phyloP scores from a whole-genome alignment of 2,329 filamentous ascomycete species.

The Thelonectria discophora region DNA sequence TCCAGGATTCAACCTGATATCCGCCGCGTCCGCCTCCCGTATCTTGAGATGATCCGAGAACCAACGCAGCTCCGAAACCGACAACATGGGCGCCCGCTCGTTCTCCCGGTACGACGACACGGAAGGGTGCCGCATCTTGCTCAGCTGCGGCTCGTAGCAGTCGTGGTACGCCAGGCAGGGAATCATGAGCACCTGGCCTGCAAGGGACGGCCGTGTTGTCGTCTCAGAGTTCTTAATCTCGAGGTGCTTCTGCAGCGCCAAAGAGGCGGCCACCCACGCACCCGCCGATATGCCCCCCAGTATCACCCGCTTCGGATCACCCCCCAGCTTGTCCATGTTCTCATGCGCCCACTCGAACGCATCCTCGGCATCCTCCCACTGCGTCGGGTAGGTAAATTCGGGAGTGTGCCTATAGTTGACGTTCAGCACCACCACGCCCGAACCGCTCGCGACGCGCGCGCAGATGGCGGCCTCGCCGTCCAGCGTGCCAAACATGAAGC shows the following conservation, averaged over 20 bases:
- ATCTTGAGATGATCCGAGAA: slow-evolving; percentile 43
- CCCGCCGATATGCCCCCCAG: slow-evolving; percentile 61
- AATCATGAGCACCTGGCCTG: slow-evolving; percentile 62
- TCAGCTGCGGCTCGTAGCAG: slow-evolving; percentile 42
- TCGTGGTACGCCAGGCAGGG: slow-evolving; percentile 49
- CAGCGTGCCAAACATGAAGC: slow-evolving; percentile 65
- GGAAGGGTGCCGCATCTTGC: slow-evolving; percentile 48
- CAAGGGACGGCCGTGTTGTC: slow-evolving; percentile 47
- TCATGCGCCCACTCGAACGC: slow-evolving; percentile 62
- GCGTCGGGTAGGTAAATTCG: slow-evolving; percentile 59
- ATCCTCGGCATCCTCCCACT: slow-evolving; percentile 63
- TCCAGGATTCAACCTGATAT: slow-evolving; percentile 52
- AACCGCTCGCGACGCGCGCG: slow-evolving; percentile 54
- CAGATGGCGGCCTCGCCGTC: slow-evolving; percentile 63
- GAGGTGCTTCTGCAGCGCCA: slow-evolving; percentile 52
- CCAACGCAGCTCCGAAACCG: slow-evolving; percentile 38
- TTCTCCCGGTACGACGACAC: slow-evolving; percentile 57
- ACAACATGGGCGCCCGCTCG: slow-evolving; percentile 59
- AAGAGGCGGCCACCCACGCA: slow-evolving; percentile 51
- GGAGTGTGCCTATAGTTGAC: slow-evolving; percentile 69
- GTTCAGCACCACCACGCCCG: slow-evolving; percentile 58
- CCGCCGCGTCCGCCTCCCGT: slow-evolving; percentile 36
- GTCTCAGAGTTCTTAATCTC: slow-evolving; percentile 26
- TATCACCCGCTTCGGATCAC: slow-evolving; percentile 44
- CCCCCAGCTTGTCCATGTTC: slow-evolving; percentile 23